A percentile compares a stretch with the other conserved stretches of the same genome.
These are phyloP conservation scores for Ustilago vetiveriae DNA, from an alignment of 1,284 basidiomycete genomes.

Conservation along the genomic window DNA sequence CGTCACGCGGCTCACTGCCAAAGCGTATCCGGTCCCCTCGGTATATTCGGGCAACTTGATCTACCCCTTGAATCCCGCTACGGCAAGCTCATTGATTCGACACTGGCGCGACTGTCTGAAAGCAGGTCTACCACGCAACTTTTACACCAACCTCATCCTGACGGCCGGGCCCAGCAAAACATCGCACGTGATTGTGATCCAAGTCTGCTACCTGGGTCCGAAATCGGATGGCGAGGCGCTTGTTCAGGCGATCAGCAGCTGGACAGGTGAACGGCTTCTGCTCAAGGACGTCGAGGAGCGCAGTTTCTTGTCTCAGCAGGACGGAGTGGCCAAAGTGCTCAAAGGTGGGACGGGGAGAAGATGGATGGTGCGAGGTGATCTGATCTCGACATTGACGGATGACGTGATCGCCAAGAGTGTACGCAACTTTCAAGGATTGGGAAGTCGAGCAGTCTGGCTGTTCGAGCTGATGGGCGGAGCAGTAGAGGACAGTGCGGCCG, in stretches of 20 bases:
- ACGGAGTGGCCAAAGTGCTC: slow-evolving; percentile 86
- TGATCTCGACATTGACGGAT: slow-evolving; percentile 80
- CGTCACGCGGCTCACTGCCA: slow-evolving; percentile 83
- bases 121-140: slow-evolving; percentile 75
- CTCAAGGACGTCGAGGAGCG: slow-evolving; percentile 89
- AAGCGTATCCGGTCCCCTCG: slow-evolving; percentile 85
- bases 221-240: slow-evolving; percentile 78
- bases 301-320: slow-evolving; percentile 85
- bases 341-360: slow-evolving; percentile 75
- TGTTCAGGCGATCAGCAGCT: slow-evolving; percentile 81
- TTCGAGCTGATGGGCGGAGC: slow-evolving; percentile 81
- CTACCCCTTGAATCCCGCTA: slow-evolving; percentile 83
- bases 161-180: slow-evolving; percentile 76
- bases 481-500: slow-evolving; percentile 74
- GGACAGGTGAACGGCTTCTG: slow-evolving; percentile 78
- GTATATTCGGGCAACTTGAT: slow-evolving; percentile 90
- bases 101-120: slow-evolving; percentile 93
- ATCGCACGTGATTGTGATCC: slow-evolving; percentile 77
- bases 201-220: slow-evolving; percentile 84
- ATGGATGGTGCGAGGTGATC: slow-evolving; percentile 59
- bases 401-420: slow-evolving; percentile 85
- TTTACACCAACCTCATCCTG: slow-evolving; percentile 87
- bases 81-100: slow-evolving; percentile 83
- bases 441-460: slow-evolving; percentile 66
- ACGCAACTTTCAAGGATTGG: slow-evolving; percentile 78